Base-by-base conservation (phyloP, 805 yeast genomes). In the Kuraishia floccosa region DNA sequence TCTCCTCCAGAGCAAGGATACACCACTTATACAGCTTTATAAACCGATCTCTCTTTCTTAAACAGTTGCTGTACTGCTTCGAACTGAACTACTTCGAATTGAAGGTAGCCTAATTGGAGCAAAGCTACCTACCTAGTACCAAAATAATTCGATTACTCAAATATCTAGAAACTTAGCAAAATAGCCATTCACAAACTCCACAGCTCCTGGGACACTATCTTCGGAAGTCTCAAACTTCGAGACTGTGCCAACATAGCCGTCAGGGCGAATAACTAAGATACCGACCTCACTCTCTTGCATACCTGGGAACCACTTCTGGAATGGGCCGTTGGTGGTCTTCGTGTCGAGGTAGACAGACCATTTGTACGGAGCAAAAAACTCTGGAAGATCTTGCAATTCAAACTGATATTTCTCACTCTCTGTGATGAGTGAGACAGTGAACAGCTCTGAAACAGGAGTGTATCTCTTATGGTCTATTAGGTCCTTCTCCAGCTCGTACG, bases 201-300 rank as follows among this genome's bases (percentile, higher is more conserved):
- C 9, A 4, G 37, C 37, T 15, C 16, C 24, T 5, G n/a, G 9
- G 11, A 22, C 32, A 13, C 31, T 24, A 18, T 7, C 18, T 19
- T 24, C 22, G 5, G 16, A 4, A 12, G 9, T 6, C 5, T 16
- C 18, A 20, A 37, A 27, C 27, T 13, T 10, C n/a, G 25, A 25
- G 13, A 31, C 33, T 15, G 32, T 24, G 17, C 42, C 40, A 30
- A 41, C 36, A 26, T 42, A 44, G 9, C 48, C 47, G 34, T 45
- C 50, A 12, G 50, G 50, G 31, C 48, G 38, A 14, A 39, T 27
- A 4, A 43, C 39, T 7, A 10, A 7, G 12, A 35, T 21, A 28
- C 40, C 30, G 12, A 32, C 36, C n/a, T 28, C 13, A 1, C 8
- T 14, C 7, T n/a, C 16, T 9, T 27, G 22, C 15, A 19, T 12